Conservation (phyloP, 495 filamentous ascomycete species). For the Apiosordaria backusii region DNA sequence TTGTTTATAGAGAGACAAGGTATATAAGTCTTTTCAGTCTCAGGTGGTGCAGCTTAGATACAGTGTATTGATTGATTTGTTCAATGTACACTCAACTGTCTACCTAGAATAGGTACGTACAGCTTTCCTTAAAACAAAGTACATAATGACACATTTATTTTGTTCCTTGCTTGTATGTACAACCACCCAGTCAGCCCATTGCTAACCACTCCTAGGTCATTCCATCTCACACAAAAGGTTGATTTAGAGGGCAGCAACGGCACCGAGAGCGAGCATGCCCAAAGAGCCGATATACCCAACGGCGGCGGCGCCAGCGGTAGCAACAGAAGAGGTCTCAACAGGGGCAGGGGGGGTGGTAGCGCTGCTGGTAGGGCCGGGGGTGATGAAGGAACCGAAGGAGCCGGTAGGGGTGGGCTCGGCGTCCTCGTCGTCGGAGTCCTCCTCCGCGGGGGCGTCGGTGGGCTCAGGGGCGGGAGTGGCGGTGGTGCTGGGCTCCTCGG, state of each 20-base stretch:
- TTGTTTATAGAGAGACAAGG: not conserved
- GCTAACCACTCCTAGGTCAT: not conserved
- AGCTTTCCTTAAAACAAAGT: not conserved
- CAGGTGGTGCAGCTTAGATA: not conserved
- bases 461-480: constrained; percentile 11
- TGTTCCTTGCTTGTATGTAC: not conserved
- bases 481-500: constrained; percentile 11
- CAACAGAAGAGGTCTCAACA: constrained; percentile 2
- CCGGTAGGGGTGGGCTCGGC: constrained; percentile 11
- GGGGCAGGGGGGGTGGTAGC: constrained; percentile 9
- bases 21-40: not conserved
- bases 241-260: constrained; percentile 29
- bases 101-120: not conserved
- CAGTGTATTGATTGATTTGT: not conserved
- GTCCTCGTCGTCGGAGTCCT: constrained; percentile 12
- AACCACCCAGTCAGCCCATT: too few relatives aligned
- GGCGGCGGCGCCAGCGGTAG: constrained; percentile 25
- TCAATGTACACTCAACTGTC: not conserved
- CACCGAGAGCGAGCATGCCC: constrained; percentile 28
- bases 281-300: constrained; percentile 24
- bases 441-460: constrained; percentile 13
- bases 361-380: constrained; percentile 15
- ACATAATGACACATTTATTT: too few relatives aligned
- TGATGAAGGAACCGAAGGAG: not conserved
- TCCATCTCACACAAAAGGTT: not conserved